Evolutionary conservation across 768 basidiomycete genomes (phyloP).

Genomic region (Piloderma croceum): DNA sequence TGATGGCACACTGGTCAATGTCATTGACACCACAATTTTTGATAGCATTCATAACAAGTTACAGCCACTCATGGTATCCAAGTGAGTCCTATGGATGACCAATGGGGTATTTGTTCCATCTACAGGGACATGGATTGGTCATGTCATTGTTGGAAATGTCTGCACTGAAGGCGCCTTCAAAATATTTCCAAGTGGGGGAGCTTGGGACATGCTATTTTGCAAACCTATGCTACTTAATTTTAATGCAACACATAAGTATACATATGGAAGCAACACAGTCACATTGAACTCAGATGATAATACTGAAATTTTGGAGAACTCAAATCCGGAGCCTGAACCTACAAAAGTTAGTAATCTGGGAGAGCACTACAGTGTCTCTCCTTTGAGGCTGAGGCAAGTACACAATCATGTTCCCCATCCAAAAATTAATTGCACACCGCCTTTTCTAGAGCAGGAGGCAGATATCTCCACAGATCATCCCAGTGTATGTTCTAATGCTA

Average conservation of each 20-base stretch:
- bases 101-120: constrained; percentile 20
- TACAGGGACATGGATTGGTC: background rate
- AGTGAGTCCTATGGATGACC: constrained; percentile 26
- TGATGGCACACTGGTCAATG: constrained; percentile 27
- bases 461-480: no score
- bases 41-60: constrained; percentile 7
- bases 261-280: constrained; percentile 4
- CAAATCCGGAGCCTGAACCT: background rate
- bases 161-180: background rate
- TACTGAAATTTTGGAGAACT: background rate
- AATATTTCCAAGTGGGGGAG: constrained; percentile 2
- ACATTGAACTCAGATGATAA: background rate
- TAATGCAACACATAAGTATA: constrained; percentile 12
- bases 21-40: constrained; percentile 16
- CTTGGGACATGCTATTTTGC: constrained; percentile 5
- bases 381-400: background rate
- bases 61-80: constrained; percentile 9
- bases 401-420: background rate
- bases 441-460: no score
- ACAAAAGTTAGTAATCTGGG: no score
- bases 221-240: constrained; percentile 5
- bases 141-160: background rate
- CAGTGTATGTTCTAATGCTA: no score
- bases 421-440: background rate
- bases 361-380: no score